Conservation (phyloP, 2,329 filamentous ascomycete genomes). For the Botrytis cinerea region DNA sequence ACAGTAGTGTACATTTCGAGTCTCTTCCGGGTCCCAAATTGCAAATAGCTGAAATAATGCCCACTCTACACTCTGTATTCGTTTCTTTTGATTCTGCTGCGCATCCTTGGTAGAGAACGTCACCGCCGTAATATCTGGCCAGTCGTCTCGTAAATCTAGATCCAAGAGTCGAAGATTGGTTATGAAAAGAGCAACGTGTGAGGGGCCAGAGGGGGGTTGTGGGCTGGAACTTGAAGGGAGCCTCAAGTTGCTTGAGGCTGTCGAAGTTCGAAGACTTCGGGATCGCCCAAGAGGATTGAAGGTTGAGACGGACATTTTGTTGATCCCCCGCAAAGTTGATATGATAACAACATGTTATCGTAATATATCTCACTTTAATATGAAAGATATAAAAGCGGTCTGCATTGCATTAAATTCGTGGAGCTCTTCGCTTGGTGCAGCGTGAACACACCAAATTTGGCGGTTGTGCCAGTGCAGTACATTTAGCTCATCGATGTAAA, state of each 20-base stretch:
- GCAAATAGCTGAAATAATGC: slow-evolving; percentile 83
- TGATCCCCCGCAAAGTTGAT: background rate
- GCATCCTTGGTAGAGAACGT: slow-evolving; percentile 70
- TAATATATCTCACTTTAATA: slow-evolving; percentile 4
- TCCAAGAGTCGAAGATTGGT: slow-evolving; percentile 83
- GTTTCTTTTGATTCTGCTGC: slow-evolving; percentile 74
- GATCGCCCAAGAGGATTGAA: slow-evolving; percentile 32
- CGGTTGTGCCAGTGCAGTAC: background rate
- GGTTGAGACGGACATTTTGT: slow-evolving; percentile 35
- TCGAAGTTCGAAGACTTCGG: slow-evolving; percentile 36
- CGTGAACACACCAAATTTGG: background rate
- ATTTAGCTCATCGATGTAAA: background rate
- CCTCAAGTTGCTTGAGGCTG: slow-evolving; percentile 30
- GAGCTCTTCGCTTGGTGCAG: slow-evolving; percentile 9
- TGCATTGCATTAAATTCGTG: slow-evolving; percentile 17
- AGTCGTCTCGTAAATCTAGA: slow-evolving; percentile 73
- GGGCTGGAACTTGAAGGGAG: slow-evolving; percentile 25
- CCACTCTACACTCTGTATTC: slow-evolving; percentile 86
- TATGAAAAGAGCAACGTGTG: slow-evolving; percentile 68
- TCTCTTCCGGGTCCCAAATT: slow-evolving; percentile 77
- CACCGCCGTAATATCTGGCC: slow-evolving; percentile 71
- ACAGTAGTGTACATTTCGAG: slow-evolving; percentile 62
- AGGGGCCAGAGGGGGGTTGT: slow-evolving; percentile 43
- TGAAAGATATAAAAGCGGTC: slow-evolving; percentile 21
- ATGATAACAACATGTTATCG: slow-evolving; percentile 27